Evolutionary conservation across 2,329 filamentous ascomycete species (phyloP), one percentile per base, ranked within the genome.

Genomic region (Huntiella abstrusa): DNA sequence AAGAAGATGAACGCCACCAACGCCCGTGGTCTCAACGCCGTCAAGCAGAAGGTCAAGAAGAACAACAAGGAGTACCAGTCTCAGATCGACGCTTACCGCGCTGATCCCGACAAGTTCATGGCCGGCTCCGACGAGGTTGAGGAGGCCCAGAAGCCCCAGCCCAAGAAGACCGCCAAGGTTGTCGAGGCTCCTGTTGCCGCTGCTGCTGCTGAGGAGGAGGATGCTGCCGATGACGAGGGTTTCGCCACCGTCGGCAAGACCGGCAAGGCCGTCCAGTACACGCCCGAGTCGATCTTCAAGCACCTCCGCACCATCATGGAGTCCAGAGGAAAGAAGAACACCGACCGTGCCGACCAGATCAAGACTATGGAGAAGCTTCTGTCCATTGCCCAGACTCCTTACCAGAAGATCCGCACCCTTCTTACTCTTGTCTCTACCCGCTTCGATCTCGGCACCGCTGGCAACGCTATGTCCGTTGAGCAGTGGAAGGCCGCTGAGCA

Each of bases 1-100:
- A 95, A 95, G 77, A 96, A 95, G 74, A 94, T 96, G 87, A 98
- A 94, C 67, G 86, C 87, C 52, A 91, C 80, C 59, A 92, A 88
- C 60, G 82, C 86, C 54, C 84, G 86, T 65, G 86, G 87, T 58
- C 75, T 98, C 58, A 98, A 96, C 63, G 85, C 87, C 52, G 83
- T 96, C 59, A 93, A 95, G 68, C 91, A 98, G 64, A 87, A 87
- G 67, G 85, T 98, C 69, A 87, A 88, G 76, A 96, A 95, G 75
- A 88, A 88, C 67, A 93, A 88, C 73, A 92, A 93, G 67, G 88
- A 96, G 53, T 88, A 88, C 66, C 76, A 84, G 58, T 69, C 73
- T 52, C 83, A 94, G 59, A 80, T 98, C 56, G 85, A 94, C 55
- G 74, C 79, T 53, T 98, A 88, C 69, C 74, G 83, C 54, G 79